Percentiles rank a stretch among this genome's conserved stretches.
phyloP scores from a whole-genome alignment of 192 early-diverging fungal genomes.

The Umbelopsis ramanniana region DNA sequence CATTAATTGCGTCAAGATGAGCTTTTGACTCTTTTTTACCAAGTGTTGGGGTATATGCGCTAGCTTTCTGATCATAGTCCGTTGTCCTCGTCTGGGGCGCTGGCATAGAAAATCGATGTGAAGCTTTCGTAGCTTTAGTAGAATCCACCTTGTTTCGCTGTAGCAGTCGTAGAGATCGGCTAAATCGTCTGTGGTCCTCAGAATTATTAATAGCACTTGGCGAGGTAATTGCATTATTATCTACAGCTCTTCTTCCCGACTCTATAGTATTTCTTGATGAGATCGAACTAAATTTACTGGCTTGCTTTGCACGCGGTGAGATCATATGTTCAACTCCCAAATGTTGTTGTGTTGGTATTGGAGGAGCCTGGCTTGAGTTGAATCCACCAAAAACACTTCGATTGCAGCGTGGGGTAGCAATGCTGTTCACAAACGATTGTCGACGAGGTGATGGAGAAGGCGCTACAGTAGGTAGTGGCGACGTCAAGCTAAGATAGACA shows the following conservation, averaged over 20 bases:
- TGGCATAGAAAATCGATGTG: constrained; percentile 7
- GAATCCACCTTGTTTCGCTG: constrained; percentile 19
- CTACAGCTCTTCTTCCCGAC: not conserved
- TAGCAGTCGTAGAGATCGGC: not conserved
- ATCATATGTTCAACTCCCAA: constrained; percentile 31
- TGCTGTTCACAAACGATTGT: constrained; percentile 16
- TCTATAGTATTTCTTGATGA: constrained; percentile 2
- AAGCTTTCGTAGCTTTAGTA: not conserved
- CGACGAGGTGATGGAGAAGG: not conserved
- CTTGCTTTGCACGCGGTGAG: constrained; percentile 18
- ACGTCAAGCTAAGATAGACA: not conserved
- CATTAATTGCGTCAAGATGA: not conserved
- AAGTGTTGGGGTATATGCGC: not conserved
- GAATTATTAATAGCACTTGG: not conserved
- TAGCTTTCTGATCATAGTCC: not conserved
- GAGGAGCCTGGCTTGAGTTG: not conserved
- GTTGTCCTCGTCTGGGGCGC: not conserved
- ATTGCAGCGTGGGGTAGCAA: constrained; percentile 15
- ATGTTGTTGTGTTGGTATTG: constrained; percentile 23
- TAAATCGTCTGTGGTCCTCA: constrained; percentile 1
- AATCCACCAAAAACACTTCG: constrained; percentile 3
- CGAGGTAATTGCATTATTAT: not conserved
- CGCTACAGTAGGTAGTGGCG: not conserved
- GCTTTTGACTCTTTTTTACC: not conserved
- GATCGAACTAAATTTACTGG: not conserved